Conservation (phyloP, 176 grass and related monocot genomes). For the Aegilops speltoides region DNA sequence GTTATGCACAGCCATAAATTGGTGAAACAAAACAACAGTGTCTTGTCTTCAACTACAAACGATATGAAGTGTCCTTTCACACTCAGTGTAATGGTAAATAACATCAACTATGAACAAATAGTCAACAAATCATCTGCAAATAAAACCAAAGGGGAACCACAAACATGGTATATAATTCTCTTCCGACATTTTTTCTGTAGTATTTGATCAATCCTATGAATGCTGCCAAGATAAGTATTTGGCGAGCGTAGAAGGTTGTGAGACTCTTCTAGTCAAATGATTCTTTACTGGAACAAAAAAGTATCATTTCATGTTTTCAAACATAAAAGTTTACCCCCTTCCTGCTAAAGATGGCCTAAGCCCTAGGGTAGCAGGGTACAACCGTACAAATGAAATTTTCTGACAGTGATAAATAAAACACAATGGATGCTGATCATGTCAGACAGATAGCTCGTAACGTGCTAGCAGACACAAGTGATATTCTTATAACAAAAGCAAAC, state of each 20-base stretch:
- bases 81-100: neutral
- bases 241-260: neutral
- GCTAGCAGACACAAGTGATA: neutral
- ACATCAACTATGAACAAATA: neutral
- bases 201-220: slow-evolving; percentile 11
- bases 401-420: neutral
- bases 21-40: neutral
- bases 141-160: slow-evolving; percentile 7
- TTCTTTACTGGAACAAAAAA: slow-evolving; percentile 8
- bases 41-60: neutral
- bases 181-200: neutral
- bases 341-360: neutral
- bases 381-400: neutral
- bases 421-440: neutral
- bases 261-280: neutral
- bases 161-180: slow-evolving; percentile 14
- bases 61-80: neutral
- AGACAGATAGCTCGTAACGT: neutral
- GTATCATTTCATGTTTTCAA: neutral
- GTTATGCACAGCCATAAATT: neutral
- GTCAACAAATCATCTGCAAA: neutral
- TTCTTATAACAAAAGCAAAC: slow-evolving; percentile 13
- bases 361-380: neutral
- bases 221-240: neutral
- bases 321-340: neutral